These are phyloP conservation scores for Diphasiastrum complanatum DNA, from an alignment of 83 land plant species.

Conservation along the genomic window DNA sequence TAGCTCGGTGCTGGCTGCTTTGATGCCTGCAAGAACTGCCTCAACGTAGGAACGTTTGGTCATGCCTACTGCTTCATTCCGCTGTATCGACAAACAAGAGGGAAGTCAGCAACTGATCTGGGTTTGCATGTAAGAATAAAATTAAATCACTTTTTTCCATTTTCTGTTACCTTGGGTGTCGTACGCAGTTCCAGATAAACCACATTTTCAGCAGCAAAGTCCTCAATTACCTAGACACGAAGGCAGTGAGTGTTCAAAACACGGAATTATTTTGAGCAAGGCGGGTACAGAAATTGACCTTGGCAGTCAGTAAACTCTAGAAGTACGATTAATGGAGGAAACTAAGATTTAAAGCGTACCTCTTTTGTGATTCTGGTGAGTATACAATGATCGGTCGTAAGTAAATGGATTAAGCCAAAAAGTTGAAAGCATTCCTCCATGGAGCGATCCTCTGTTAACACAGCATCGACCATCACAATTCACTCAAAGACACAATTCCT, in stretches of 20 bases:
- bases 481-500: too few relatives aligned
- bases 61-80: conserved; percentile 70
- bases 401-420: conserved; percentile 73
- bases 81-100: conserved; percentile 33
- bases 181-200: conserved; percentile 88
- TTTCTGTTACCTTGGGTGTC: conserved; percentile 74
- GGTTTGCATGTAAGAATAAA: conserved; percentile 4
- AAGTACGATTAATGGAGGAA: too few relatives aligned
- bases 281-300: too few relatives aligned
- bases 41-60: conserved; percentile 82
- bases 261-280: too few relatives aligned
- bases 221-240: conserved; percentile 75
- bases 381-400: conserved; percentile 82
- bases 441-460: conserved; percentile 65
- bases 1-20: conserved; percentile 39
- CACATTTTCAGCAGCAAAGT: conserved; percentile 91
- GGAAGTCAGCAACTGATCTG: neutral
- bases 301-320: too few relatives aligned
- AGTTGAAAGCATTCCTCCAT: conserved; percentile 79
- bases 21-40: conserved; percentile 77
- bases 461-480: too few relatives aligned
- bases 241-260: too few relatives aligned
- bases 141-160: neutral
- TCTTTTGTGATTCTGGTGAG: conserved; percentile 85
- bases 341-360: too few relatives aligned